Conservation (phyloP, 2,329 filamentous ascomycete genomes). For the Zymoseptoria crescenta region DNA sequence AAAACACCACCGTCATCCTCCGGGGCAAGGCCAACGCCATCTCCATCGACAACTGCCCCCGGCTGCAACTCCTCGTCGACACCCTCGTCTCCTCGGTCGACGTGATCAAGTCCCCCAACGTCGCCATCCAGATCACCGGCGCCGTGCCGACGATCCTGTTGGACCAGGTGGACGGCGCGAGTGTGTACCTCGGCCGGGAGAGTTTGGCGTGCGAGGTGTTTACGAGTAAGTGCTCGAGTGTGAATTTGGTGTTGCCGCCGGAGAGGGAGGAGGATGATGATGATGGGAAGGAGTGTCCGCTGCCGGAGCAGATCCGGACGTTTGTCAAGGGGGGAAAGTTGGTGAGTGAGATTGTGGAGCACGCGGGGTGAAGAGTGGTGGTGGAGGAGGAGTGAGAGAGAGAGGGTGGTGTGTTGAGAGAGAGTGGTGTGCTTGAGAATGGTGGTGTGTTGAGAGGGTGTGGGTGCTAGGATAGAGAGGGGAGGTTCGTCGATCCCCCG, state of each 20-base stretch:
- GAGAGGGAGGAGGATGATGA: constrained; percentile 51
- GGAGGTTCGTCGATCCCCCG: no score
- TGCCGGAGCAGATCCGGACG: constrained; percentile 86
- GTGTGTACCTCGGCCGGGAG: constrained; percentile 76
- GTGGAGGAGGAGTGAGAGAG: not conserved
- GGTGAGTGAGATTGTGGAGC: constrained; percentile 90
- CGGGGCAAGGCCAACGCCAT: constrained; percentile 96
- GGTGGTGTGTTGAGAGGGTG: no score
- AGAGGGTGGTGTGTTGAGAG: not conserved
- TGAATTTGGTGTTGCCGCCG: constrained; percentile 80
- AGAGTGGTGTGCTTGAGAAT: no score
- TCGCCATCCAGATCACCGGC: constrained; percentile 76
- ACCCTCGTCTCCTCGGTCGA: constrained; percentile 85
- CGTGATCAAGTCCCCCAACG: constrained; percentile 90
- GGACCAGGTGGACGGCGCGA: constrained; percentile 86
- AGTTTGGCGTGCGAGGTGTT: constrained; percentile 74
- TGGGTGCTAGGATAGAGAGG: no score
- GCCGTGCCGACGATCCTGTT: constrained; percentile 79
- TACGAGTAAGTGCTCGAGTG: constrained; percentile 74
- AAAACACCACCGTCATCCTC: constrained; percentile 80
- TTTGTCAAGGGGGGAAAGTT: constrained; percentile 69
- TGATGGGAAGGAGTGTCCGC: constrained; percentile 77
- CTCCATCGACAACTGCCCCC: constrained; percentile 81
- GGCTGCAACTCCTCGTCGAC: constrained; percentile 79
- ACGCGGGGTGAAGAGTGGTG: constrained; percentile 74